phyloP scores from a whole-genome alignment of 139 green algal species.

The Asterochloris erici region DNA sequence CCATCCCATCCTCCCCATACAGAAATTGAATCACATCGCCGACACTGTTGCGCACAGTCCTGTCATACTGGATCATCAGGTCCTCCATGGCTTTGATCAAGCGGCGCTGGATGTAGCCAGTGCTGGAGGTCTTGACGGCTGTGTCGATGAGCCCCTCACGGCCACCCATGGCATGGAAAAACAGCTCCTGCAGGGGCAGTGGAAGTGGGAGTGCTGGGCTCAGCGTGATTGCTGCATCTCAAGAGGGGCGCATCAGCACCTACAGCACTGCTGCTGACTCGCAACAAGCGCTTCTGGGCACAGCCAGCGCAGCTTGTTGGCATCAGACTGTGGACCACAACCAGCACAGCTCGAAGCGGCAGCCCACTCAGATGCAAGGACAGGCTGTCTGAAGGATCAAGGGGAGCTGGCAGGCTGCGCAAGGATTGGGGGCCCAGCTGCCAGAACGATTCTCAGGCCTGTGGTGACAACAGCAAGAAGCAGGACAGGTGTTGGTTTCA shows the following conservation, averaged over 20 bases:
- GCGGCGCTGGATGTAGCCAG: constrained; percentile 85
- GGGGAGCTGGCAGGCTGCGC: too few relatives aligned
- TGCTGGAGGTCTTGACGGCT: constrained; percentile 94
- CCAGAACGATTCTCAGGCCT: too few relatives aligned
- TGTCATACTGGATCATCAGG: constrained; percentile 94
- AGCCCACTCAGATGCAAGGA: too few relatives aligned
- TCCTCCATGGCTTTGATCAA: constrained; percentile 99
- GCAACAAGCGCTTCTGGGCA: neutral
- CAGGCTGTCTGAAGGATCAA: too few relatives aligned
- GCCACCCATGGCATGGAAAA: constrained; percentile 99
- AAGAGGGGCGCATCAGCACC: neutral
- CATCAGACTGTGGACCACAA: too few relatives aligned
- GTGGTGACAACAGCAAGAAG: too few relatives aligned
- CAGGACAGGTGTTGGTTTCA: too few relatives aligned
- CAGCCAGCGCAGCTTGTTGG: neutral
- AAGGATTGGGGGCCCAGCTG: too few relatives aligned
- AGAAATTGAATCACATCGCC: constrained; percentile 96
- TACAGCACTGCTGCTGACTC: neutral
- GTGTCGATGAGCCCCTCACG: constrained; percentile 99
- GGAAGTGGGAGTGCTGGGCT: neutral
- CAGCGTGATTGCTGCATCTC: neutral
- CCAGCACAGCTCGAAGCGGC: too few relatives aligned
- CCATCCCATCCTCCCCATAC: constrained; percentile 99
- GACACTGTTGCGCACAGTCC: constrained; percentile 87
- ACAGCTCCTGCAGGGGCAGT: constrained; percentile 84